Base-by-base conservation (phyloP, 1,139 yeast genomes). In the Candida mesenterica region DNA sequence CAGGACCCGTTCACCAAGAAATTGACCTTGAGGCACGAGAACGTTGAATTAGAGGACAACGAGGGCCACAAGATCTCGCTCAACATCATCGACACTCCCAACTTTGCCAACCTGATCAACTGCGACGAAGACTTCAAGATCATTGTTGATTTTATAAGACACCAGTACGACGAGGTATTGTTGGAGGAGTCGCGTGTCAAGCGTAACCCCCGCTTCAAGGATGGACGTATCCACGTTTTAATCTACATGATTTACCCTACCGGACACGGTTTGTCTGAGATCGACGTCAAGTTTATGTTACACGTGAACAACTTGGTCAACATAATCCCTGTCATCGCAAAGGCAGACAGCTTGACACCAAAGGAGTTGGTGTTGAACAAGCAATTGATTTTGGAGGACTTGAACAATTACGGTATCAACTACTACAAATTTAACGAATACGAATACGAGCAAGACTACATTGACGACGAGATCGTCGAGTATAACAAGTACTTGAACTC, bases 91-190 rank as follows among this genome's bases (percentile, higher is more conserved):
- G 76, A 70, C 45, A 83, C 92, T 1, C 92, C 92, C 3, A 88
- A 88, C 25, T 87, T 83, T 63, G 95, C 94, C 41, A 87, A 83
- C 50, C 77, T 69, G 47, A 66, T 83, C 45, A 61, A 68, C 51
- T 50, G 55, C 57, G 66, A 60, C 38, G 71, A 66, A 27, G 72
- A 67, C 43, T 67, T 67, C 46, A 67, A 66, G 46, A 61, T 68
- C 31, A 59, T 71, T 33, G 75, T 70, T 33, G 75, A 70, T 46
- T 71, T 69, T 41, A 68, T 71, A 48, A 67, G 75, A 61, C 71
- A 68, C 42, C 74, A 71, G 41, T 70, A 65, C 51, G 76, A 71
- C 51, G 74, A 68, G 47, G 74, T 68, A 17, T 65, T 71, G 49
- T 65, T 69, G 53, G 76, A 71, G 43, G 77, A 71, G 46, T 60